phyloP scores from a whole-genome alignment of 805 yeast genomes.

The Tetrapisispora fleetii region DNA sequence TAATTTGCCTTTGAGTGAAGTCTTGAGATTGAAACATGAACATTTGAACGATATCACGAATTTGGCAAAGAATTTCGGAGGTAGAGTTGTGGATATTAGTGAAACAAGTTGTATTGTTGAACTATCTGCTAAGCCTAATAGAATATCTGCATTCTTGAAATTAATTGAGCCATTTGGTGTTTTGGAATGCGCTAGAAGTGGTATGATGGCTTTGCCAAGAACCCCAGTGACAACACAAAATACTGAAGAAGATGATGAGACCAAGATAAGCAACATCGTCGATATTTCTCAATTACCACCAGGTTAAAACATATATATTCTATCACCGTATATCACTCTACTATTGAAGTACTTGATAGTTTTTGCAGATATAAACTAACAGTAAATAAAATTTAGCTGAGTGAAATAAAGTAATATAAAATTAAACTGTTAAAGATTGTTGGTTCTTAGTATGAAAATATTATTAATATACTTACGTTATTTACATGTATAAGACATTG shows the following conservation, averaged over 20 bases:
- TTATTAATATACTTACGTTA: background rate
- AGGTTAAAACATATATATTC: constrained; percentile 43
- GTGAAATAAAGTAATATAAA: background rate
- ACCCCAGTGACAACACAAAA: constrained; percentile 63
- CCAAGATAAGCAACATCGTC: constrained; percentile 49
- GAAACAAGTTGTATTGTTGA: constrained; percentile 92
- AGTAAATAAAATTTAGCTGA: background rate
- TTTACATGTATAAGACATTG: background rate
- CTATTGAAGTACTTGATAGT: background rate
- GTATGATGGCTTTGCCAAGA: constrained; percentile 98
- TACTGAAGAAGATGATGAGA: constrained; percentile 47
- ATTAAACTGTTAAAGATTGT: background rate
- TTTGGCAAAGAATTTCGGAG: constrained; percentile 81
- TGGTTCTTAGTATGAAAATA: background rate
- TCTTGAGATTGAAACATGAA: constrained; percentile 84
- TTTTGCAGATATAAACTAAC: background rate
- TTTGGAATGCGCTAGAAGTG: constrained; percentile 91
- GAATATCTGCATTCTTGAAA: constrained; percentile 77
- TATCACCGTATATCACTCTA: background rate
- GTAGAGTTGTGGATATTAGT: constrained; percentile 82
- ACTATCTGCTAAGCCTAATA: constrained; percentile 85
- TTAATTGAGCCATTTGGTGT: constrained; percentile 93
- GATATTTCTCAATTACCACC: constrained; percentile 92
- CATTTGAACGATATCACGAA: constrained; percentile 79
- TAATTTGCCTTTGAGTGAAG: constrained; percentile 82